Conservation (phyloP, 441 rosid species). For the Arabidopsis hybrid region DNA sequence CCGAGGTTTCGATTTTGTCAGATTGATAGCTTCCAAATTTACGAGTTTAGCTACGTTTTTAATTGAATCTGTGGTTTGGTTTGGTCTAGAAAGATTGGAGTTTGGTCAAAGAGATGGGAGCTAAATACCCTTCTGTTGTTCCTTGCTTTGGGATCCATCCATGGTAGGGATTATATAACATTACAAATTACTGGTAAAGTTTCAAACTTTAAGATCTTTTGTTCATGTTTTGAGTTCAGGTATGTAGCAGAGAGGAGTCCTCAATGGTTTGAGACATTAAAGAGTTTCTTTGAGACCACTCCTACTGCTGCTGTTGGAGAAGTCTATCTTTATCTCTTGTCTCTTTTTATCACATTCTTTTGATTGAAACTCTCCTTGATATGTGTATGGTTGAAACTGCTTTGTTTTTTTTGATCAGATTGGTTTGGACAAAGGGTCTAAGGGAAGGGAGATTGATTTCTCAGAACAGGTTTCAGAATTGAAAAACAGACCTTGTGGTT, state of each 20-base stretch:
- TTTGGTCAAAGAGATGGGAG: conserved; percentile 78
- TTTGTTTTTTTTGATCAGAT: conserved; percentile 50
- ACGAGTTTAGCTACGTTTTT: neutral
- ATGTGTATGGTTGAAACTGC: neutral
- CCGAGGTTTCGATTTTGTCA: conserved; percentile 54
- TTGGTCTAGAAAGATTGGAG: conserved; percentile 78
- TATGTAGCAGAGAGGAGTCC: conserved; percentile 73
- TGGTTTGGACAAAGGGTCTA: conserved; percentile 92
- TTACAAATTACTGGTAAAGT: neutral
- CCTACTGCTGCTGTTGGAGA: conserved; percentile 97
- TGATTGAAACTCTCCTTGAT: conserved; percentile 7
- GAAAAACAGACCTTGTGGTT: neutral
- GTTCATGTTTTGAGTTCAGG: conserved; percentile 47
- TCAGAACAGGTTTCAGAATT: conserved; percentile 63
- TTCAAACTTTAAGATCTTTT: conserved; percentile 9
- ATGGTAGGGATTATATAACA: conserved; percentile 49
- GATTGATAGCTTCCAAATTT: conserved; percentile 15
- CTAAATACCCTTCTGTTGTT: conserved; percentile 63
- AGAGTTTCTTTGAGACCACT: conserved; percentile 63
- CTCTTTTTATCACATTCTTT: conserved; percentile 14
- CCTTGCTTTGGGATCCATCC: conserved; percentile 97
- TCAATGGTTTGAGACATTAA: conserved; percentile 72
- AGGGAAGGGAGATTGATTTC: conserved; percentile 73
- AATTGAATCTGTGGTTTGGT: neutral
- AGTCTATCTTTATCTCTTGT: conserved; percentile 45